phyloP scores from a whole-genome alignment of 2,329 filamentous ascomycete species.

The Blumeria hordei region DNA sequence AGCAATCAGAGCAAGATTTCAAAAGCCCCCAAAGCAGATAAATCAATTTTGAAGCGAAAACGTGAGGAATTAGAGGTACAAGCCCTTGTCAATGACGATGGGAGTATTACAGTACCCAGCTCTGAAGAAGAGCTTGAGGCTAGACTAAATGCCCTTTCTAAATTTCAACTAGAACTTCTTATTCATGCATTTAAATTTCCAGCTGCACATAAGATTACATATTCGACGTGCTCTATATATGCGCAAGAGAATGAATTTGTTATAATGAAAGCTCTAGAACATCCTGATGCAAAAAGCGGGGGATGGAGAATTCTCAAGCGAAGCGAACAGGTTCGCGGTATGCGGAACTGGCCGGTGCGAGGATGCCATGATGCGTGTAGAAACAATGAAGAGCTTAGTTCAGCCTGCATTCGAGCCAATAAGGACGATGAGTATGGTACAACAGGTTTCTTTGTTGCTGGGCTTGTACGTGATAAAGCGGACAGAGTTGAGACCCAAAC shows the following conservation, averaged over 20 bases:
- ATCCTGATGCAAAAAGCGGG: slow-evolving; percentile 34
- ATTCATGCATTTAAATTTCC: slow-evolving; percentile 70
- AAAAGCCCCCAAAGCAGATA: slow-evolving; percentile 6
- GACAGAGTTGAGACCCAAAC: not conserved
- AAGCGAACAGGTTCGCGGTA: slow-evolving; percentile 48
- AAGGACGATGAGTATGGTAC: slow-evolving; percentile 62
- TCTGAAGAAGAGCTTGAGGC: slow-evolving; percentile 32
- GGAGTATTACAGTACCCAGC: slow-evolving; percentile 22
- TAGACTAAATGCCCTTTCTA: slow-evolving; percentile 48
- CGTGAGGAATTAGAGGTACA: slow-evolving; percentile 12
- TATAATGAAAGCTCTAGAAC: slow-evolving; percentile 45
- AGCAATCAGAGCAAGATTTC: slow-evolving; percentile 13
- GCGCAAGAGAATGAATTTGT: slow-evolving; percentile 74
- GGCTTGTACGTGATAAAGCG: slow-evolving; percentile 34
- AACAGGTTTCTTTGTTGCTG: slow-evolving; percentile 92
- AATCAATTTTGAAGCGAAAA: slow-evolving; percentile 12
- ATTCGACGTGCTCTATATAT: slow-evolving; percentile 84
- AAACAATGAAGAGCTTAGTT: slow-evolving; percentile 30
- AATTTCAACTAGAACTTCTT: slow-evolving; percentile 62
- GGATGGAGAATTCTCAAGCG: slow-evolving; percentile 61
- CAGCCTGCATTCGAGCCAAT: slow-evolving; percentile 61
- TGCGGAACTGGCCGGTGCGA: slow-evolving; percentile 50
- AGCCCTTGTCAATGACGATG: slow-evolving; percentile 28
- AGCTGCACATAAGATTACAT: slow-evolving; percentile 50
- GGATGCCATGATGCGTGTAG: slow-evolving; percentile 24